Evolutionary conservation across 2,329 filamentous ascomycete genomes (phyloP).

Genomic region (Pseudogymnoascus verrucosus): DNA sequence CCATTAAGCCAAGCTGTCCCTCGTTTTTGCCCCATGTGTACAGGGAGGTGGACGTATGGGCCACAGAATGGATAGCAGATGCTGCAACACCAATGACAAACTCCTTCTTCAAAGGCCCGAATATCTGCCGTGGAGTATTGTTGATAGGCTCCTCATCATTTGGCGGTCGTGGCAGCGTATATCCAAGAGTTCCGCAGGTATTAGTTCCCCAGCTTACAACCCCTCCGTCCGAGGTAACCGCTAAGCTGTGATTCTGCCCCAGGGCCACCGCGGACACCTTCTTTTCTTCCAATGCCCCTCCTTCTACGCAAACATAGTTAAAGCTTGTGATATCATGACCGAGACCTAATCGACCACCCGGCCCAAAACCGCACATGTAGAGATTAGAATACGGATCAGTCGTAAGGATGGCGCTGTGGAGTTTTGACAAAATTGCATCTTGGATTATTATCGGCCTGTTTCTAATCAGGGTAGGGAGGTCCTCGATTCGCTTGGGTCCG

Average conservation of each 20-base stretch:
- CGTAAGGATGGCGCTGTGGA: slow-evolving; percentile 84
- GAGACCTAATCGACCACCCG: slow-evolving; percentile 79
- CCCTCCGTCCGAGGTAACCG: slow-evolving; percentile 76
- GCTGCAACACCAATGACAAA: slow-evolving; percentile 73
- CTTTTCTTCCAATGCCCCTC: slow-evolving; percentile 62
- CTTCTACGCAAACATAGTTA: slow-evolving; percentile 73
- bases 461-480: slow-evolving; percentile 65
- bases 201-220: slow-evolving; percentile 95
- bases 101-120: slow-evolving; percentile 85
- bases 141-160: slow-evolving; percentile 81
- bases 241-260: slow-evolving; percentile 86
- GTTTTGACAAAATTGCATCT: slow-evolving; percentile 80
- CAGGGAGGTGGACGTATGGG: slow-evolving; percentile 70
- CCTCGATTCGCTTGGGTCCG: slow-evolving; percentile 28
- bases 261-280: slow-evolving; percentile 71
- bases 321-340: slow-evolving; percentile 88
- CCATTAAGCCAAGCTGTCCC: slow-evolving; percentile 87
- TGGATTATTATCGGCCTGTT: slow-evolving; percentile 68
- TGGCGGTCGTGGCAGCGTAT: slow-evolving; percentile 58
- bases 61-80: slow-evolving; percentile 85
- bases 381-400: slow-evolving; percentile 82
- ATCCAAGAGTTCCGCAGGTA: slow-evolving; percentile 76
- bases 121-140: slow-evolving; percentile 75
- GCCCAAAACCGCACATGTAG: slow-evolving; percentile 86
- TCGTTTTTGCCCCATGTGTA: slow-evolving; percentile 95